A percentile compares a stretch with the other conserved stretches of the same genome.
phyloP scores from a whole-genome alignment of 768 basidiomycete species.

The Rhizopogon vesiculosus region DNA sequence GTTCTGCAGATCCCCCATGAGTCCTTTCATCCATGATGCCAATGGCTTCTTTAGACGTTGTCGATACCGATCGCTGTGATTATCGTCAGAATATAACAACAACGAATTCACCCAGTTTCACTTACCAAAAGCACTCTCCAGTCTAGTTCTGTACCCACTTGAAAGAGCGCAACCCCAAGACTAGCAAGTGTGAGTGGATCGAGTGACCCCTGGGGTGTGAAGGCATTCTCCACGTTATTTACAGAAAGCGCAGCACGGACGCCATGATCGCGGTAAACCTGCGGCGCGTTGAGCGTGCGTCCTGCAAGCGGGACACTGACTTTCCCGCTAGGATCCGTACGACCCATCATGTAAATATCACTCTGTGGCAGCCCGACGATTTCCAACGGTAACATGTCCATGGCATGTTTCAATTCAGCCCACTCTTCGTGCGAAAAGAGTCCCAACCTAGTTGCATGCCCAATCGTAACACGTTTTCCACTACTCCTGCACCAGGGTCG shows the following conservation, averaged over 20 bases:
- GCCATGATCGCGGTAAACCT: conserved; percentile 39
- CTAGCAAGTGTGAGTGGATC: conserved; percentile 59
- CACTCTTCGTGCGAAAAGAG: conserved; percentile 44
- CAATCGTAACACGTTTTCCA: conserved; percentile 42
- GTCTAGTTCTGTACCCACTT: conserved; percentile 45
- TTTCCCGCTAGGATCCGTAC: conserved; percentile 19
- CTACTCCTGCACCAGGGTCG: conserved; percentile 20
- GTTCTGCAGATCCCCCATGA: conserved; percentile 6
- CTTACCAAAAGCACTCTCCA: conserved; percentile 46
- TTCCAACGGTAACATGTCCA: conserved; percentile 40
- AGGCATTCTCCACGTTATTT: conserved; percentile 65
- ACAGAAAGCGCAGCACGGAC: conserved; percentile 52
- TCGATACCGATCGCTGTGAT: conserved; percentile 46
- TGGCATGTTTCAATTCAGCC: conserved; percentile 32
- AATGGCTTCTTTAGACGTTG: conserved; percentile 48
- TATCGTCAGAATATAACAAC: neutral
- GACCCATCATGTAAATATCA: conserved; percentile 67
- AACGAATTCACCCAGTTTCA: conserved; percentile 1
- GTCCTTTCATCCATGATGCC: conserved; percentile 23
- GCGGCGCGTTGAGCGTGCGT: conserved; percentile 51
- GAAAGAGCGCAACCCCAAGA: conserved; percentile 56
- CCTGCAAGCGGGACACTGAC: conserved; percentile 34
- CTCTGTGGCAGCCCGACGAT: conserved; percentile 59
- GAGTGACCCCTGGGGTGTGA: conserved; percentile 62
- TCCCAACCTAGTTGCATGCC: conserved; percentile 57